Evolutionary conservation across 2,329 filamentous ascomycete species (phyloP).

Genomic region (Ascochyta viciae-villosae): DNA sequence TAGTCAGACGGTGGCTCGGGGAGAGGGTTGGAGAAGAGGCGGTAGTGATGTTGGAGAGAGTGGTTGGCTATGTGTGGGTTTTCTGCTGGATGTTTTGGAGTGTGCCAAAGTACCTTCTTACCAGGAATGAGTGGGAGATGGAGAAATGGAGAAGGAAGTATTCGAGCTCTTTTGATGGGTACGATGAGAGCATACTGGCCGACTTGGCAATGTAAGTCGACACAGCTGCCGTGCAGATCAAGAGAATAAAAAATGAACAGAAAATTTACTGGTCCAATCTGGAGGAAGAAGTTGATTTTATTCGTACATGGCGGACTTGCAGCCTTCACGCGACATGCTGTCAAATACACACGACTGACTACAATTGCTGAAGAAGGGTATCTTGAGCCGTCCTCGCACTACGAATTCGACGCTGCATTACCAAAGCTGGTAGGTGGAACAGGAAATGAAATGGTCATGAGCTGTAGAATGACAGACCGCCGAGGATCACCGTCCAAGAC

Average conservation of each 20-base stretch:
- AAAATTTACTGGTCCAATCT: neutral
- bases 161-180: neutral
- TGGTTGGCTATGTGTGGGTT: slow-evolving; percentile 25
- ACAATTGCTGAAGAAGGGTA: too few relatives aligned
- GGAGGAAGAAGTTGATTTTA: too few relatives aligned
- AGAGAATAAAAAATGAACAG: neutral
- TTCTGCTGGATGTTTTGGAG: slow-evolving; percentile 28
- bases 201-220: neutral
- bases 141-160: slow-evolving; percentile 3
- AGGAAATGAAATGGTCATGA: too few relatives aligned
- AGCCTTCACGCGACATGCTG: too few relatives aligned
- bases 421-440: too few relatives aligned
- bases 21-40: neutral
- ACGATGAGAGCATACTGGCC: neutral
- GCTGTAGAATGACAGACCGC: neutral
- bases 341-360: too few relatives aligned
- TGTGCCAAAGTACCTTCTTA: slow-evolving; percentile 22
- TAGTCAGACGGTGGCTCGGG: neutral
- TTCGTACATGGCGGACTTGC: too few relatives aligned
- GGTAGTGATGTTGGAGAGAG: slow-evolving; percentile 13
- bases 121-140: slow-evolving; percentile 22
- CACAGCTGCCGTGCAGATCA: neutral
- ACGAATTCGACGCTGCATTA: too few relatives aligned
- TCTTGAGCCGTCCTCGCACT: too few relatives aligned
- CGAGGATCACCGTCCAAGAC: slow-evolving; percentile 27